Conservation (phyloP, 2,329 filamentous ascomycete species). For the Pseudogymnoascus sp. region DNA sequence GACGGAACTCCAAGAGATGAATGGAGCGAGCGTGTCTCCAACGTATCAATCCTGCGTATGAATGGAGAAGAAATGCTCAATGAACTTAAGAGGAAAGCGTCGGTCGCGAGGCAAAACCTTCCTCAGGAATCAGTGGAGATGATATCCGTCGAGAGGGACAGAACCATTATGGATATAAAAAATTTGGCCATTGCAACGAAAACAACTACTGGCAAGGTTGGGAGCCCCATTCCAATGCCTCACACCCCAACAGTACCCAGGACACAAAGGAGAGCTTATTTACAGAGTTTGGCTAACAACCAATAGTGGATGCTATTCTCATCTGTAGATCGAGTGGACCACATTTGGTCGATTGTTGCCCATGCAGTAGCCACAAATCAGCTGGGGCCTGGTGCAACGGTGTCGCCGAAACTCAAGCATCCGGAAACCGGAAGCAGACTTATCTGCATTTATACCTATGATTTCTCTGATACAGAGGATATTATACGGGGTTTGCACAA, state of each 20-base stretch:
- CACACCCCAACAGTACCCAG: background rate
- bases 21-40: background rate
- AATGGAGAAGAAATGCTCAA: constrained; percentile 24
- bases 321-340: constrained; percentile 43
- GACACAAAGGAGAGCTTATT: background rate
- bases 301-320: constrained; percentile 68
- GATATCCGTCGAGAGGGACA: constrained; percentile 29
- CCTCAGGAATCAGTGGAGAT: constrained; percentile 13
- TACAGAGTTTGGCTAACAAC: background rate
- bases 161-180: constrained; percentile 47
- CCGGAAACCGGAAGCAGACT: constrained; percentile 40
- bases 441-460: constrained; percentile 69
- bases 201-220: constrained; percentile 58
- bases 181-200: constrained; percentile 49
- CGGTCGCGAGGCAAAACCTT: constrained; percentile 40
- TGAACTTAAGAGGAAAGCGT: constrained; percentile 31
- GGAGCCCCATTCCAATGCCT: constrained; percentile 3
- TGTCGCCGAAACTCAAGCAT: constrained; percentile 47
- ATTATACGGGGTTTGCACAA: constrained; percentile 57
- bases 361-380: constrained; percentile 58
- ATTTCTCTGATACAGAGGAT: constrained; percentile 63
- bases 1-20: constrained; percentile 9
- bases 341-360: constrained; percentile 58
- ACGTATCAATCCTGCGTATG: background rate
- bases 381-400: constrained; percentile 66